These are phyloP conservation scores for Tulasnella sp. DNA, from an alignment of 768 basidiomycete species.

Conservation along the genomic window DNA sequence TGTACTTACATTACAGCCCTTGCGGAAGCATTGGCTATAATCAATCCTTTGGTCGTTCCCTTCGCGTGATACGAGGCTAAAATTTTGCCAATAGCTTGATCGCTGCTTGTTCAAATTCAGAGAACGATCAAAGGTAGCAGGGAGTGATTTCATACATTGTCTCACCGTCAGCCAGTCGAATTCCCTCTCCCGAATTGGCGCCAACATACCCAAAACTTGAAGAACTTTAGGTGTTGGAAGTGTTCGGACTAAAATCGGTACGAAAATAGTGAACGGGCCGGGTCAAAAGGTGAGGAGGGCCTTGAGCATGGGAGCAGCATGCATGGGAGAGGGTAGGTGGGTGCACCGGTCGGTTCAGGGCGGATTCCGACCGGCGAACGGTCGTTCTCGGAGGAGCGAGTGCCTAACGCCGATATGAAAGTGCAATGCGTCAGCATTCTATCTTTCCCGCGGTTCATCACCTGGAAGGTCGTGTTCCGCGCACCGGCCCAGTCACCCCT, in stretches of 20 bases:
- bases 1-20: no score
- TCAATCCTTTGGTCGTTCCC: neutral
- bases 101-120: neutral
- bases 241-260: neutral
- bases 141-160: neutral
- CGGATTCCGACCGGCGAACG: neutral
- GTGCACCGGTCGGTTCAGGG: neutral
- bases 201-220: neutral
- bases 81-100: neutral
- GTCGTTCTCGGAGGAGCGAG: neutral
- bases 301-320: neutral
- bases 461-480: neutral
- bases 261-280: neutral
- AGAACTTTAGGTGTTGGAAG: neutral
- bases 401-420: neutral
- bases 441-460: neutral
- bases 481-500: constrained; percentile 6
- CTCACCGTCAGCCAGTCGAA: neutral
- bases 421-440: neutral
- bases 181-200: neutral
- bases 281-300: neutral
- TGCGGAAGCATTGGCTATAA: neutral
- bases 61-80: neutral
- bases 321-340: neutral
- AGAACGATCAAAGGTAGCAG: neutral